Conservation (phyloP, 2,329 filamentous ascomycete genomes). For the Paraphoma chrysanthemicola region DNA sequence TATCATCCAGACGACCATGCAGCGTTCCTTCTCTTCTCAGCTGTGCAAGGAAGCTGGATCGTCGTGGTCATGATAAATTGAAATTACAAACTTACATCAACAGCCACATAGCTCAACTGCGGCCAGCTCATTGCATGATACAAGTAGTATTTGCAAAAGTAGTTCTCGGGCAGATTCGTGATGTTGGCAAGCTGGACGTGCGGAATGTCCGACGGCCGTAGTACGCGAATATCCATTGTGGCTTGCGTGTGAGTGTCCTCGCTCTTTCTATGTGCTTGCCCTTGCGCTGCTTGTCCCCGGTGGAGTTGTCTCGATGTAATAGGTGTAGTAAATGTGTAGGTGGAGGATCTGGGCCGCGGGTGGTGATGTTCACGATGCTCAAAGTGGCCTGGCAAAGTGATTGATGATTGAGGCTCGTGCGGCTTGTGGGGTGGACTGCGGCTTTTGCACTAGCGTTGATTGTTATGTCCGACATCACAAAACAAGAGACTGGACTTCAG, state of each 20-base stretch:
- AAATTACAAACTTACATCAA: slow-evolving; percentile 65
- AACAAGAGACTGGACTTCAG: too few relatives aligned
- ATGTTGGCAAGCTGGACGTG: slow-evolving; percentile 98
- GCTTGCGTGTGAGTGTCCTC: not conserved
- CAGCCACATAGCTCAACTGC: slow-evolving; percentile 93
- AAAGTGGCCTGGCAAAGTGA: slow-evolving; percentile 2
- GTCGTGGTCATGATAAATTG: not conserved
- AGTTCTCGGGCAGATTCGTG: slow-evolving; percentile 98
- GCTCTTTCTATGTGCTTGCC: not conserved
- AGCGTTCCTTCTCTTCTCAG: too few relatives aligned
- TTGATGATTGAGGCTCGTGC: slow-evolving; percentile 8
- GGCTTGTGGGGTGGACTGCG: slow-evolving; percentile 16
- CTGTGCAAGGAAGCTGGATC: too few relatives aligned
- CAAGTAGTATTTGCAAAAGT: slow-evolving; percentile 99
- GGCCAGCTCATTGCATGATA: slow-evolving; percentile 99
- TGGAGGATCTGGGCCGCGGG: slow-evolving; percentile 4
- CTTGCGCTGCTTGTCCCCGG: not conserved
- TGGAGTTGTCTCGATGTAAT: not conserved
- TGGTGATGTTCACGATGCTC: slow-evolving; percentile 2
- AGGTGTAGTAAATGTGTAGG: slow-evolving; percentile 1
- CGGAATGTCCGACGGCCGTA: slow-evolving; percentile 82
- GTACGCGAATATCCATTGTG: slow-evolving; percentile 86
- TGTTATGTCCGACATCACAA: slow-evolving; percentile 1
- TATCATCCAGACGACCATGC: too few relatives aligned
- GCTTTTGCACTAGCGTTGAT: slow-evolving; percentile 11